A percentile compares a stretch with the other conserved stretches of the same genome.
phyloP scores from a whole-genome alignment of 2,329 filamentous ascomycete genomes.

The Tolypocladium guangdongense region DNA sequence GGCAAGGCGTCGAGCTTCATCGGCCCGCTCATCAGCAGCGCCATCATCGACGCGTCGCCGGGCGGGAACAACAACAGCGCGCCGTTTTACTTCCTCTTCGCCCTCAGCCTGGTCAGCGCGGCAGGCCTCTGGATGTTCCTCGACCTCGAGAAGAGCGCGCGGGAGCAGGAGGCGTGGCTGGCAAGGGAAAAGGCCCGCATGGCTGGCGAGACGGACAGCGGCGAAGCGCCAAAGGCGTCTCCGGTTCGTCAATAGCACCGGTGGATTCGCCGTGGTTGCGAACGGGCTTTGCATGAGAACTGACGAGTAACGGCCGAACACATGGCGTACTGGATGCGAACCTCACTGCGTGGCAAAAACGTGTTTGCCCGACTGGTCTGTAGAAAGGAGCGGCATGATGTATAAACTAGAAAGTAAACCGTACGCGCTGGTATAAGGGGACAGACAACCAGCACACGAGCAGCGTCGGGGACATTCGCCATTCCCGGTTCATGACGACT shows the following conservation, averaged over 20 bases:
- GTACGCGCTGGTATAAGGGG: too few species aligned
- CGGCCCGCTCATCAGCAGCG: conserved; percentile 55
- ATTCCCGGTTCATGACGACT: too few species aligned
- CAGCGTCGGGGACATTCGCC: too few species aligned
- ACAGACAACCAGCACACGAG: too few species aligned
- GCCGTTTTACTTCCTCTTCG: conserved; percentile 58
- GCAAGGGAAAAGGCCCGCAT: not conserved
- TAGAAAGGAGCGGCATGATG: too few species aligned
- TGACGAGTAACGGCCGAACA: too few species aligned
- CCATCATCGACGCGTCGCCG: conserved; percentile 53
- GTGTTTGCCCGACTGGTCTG: too few species aligned
- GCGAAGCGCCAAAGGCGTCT: not conserved
- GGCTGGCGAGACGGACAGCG: not conserved
- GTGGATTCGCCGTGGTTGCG: too few species aligned
- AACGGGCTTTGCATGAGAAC: too few species aligned
- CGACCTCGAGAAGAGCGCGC: conserved; percentile 48
- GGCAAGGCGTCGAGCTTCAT: conserved; percentile 60
- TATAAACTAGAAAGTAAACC: too few species aligned
- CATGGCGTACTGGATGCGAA: too few species aligned
- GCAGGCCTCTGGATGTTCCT: conserved; percentile 41
- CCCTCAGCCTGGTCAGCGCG: conserved; percentile 44
- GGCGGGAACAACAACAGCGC: conserved; percentile 43
- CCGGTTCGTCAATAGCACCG: not conserved
- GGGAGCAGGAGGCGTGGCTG: conserved; percentile 41
- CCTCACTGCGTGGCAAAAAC: too few species aligned